Evolutionary conservation across 225 moss, liverwort and hornwort species (phyloP).

Genomic region (Sphagnum contortum): DNA sequence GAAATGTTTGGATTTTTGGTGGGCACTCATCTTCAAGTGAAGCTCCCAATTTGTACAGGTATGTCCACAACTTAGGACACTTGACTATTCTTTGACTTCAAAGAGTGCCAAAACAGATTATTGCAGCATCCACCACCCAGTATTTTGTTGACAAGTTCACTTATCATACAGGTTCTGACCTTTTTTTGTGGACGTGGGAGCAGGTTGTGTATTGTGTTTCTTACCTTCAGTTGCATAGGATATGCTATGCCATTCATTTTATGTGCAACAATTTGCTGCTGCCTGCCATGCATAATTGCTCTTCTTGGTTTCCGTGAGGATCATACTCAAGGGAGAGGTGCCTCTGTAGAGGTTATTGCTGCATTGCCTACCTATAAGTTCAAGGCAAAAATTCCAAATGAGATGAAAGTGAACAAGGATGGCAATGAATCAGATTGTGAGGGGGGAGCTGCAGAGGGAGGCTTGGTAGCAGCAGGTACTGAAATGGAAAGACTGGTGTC

Average conservation of each 20-base stretch:
- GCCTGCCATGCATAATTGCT: constrained; percentile 55
- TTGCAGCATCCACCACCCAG: no score
- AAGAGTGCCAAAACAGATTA: no score
- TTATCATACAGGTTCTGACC: no score
- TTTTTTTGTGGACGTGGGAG: not conserved
- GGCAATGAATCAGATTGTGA: constrained; percentile 41
- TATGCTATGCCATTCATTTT: constrained; percentile 54
- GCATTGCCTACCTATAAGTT: constrained; percentile 44
- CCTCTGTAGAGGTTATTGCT: constrained; percentile 29
- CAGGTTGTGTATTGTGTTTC: constrained; percentile 54
- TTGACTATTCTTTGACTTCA: no score
- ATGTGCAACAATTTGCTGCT: constrained; percentile 53
- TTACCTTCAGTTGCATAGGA: constrained; percentile 50
- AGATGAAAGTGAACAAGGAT: constrained; percentile 22
- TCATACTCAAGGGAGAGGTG: constrained; percentile 31
- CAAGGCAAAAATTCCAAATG: constrained; percentile 21
- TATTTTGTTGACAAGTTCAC: no score
- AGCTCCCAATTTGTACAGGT: constrained; percentile 52
- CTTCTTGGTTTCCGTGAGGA: constrained; percentile 44
- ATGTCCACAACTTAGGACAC: not conserved
- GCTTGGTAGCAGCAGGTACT: constrained; percentile 33
- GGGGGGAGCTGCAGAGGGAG: constrained; percentile 23
- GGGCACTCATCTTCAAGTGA: constrained; percentile 40
- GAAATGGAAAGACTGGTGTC: constrained; percentile 40
- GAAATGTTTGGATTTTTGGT: constrained; percentile 49